phyloP scores from a whole-genome alignment of 1,284 basidiomycete genomes.

The Macrocystidia cucumis region DNA sequence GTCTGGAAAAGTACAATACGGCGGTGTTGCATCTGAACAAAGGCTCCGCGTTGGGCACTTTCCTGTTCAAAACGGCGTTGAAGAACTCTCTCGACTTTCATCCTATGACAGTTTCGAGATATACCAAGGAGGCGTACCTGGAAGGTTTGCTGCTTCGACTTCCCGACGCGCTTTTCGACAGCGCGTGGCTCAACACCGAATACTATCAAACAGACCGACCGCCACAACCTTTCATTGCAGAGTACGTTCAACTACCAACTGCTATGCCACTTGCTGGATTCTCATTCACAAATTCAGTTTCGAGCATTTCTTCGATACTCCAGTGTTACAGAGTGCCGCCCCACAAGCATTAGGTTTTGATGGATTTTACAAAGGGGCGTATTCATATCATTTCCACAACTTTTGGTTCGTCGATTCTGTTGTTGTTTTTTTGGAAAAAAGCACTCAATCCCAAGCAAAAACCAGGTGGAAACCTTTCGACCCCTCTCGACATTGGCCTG shows the following conservation, averaged over 20 bases:
- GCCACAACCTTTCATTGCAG: slow-evolving; percentile 71
- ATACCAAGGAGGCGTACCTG: slow-evolving; percentile 61
- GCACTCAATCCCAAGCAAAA: no score
- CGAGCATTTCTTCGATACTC: slow-evolving; percentile 67
- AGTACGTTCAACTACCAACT: slow-evolving; percentile 30
- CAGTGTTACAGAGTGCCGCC: slow-evolving; percentile 51
- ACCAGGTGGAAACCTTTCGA: slow-evolving; percentile 75
- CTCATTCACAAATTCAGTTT: slow-evolving; percentile 32
- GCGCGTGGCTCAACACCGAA: slow-evolving; percentile 77
- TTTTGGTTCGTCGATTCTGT: slow-evolving; percentile 61
- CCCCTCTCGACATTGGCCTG: slow-evolving; percentile 64
- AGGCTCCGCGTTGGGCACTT: slow-evolving; percentile 61
- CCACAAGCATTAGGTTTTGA: slow-evolving; percentile 68
- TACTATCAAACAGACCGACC: slow-evolving; percentile 71
- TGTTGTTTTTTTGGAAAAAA: no score
- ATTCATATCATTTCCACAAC: slow-evolving; percentile 80
- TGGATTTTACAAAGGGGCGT: slow-evolving; percentile 78
- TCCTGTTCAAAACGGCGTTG: slow-evolving; percentile 71
- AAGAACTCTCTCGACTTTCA: slow-evolving; percentile 77
- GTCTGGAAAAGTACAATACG: slow-evolving; percentile 72
- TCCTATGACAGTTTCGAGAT: slow-evolving; percentile 69
- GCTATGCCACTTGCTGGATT: slow-evolving; percentile 3
- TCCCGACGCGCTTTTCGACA: slow-evolving; percentile 74
- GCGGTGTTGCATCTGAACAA: slow-evolving; percentile 71
- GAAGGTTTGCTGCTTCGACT: slow-evolving; percentile 60